Evolutionary conservation across 208 protist species (phyloP).

Genomic region (Herpetomonas muscarum): DNA sequence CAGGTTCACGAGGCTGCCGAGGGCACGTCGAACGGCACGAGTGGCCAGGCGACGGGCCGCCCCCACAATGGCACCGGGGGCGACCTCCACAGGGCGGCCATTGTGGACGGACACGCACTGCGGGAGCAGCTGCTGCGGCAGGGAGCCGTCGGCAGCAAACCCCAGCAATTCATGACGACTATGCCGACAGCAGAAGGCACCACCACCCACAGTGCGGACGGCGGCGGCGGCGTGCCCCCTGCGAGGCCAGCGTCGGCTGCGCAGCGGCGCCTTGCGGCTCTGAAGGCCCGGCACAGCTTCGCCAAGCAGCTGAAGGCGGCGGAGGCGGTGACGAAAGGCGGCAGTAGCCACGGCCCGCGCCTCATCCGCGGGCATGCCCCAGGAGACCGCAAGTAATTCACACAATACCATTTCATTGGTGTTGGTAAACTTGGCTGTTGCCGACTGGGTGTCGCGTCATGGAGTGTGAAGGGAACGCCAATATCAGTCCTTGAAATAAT

Average conservation of each 20-base stretch:
- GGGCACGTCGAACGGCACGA: not conserved
- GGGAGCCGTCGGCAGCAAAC: conserved; percentile 32
- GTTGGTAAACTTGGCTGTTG: too few species aligned
- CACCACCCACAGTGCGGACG: too few species aligned
- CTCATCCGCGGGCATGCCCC: conserved; percentile 69
- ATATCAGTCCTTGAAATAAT: too few species aligned
- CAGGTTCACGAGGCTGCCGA: conserved; percentile 29
- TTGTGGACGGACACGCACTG: conserved; percentile 58
- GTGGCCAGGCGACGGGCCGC: too few species aligned
- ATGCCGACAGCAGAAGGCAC: too few species aligned
- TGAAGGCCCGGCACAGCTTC: conserved; percentile 74
- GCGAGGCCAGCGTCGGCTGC: conserved; percentile 15
- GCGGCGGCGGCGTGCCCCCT: too few species aligned
- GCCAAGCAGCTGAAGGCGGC: conserved; percentile 42
- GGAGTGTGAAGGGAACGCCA: too few species aligned
- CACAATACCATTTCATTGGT: too few species aligned
- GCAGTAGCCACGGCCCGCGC: conserved; percentile 23
- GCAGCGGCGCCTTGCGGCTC: conserved; percentile 49
- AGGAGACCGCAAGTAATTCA: conserved; percentile 22
- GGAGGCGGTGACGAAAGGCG: conserved; percentile 8
- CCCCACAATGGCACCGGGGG: too few species aligned
- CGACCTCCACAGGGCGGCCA: too few species aligned
- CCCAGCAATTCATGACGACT: conserved; percentile 23
- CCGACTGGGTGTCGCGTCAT: too few species aligned
- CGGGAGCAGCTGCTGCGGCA: conserved; percentile 46